Evolutionary conservation across 352 stramenopile species (phyloP).

Genomic region (Pythium plurisporium): DNA sequence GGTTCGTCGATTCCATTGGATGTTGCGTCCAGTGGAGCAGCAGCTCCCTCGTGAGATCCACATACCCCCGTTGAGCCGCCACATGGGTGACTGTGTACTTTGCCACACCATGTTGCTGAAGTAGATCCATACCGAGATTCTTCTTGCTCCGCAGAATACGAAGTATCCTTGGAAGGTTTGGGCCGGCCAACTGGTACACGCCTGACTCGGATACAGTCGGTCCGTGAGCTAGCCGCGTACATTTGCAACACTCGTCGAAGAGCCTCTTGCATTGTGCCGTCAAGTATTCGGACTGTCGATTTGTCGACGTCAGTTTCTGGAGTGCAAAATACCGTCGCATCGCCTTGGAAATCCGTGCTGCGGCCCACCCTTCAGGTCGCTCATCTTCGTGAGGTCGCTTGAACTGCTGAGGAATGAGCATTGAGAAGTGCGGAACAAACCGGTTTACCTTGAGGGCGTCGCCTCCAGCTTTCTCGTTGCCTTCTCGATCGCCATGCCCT

Average conservation of each 20-base stretch:
- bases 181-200: slow-evolving; percentile 55
- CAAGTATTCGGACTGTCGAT: slow-evolving; percentile 40
- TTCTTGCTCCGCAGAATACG: slow-evolving; percentile 51
- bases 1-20: slow-evolving; percentile 54
- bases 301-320: slow-evolving; percentile 34
- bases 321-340: slow-evolving; percentile 57
- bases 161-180: slow-evolving; percentile 61
- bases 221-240: slow-evolving; percentile 45
- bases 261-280: slow-evolving; percentile 58
- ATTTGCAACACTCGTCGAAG: slow-evolving; percentile 76
- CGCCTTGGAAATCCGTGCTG: slow-evolving; percentile 43
- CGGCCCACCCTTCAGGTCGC: slow-evolving; percentile 54
- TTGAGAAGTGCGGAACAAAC: slow-evolving; percentile 20
- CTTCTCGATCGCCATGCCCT: background rate
- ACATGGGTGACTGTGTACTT: slow-evolving; percentile 63
- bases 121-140: slow-evolving; percentile 51
- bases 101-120: slow-evolving; percentile 57
- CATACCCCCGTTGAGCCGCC: slow-evolving; percentile 68
- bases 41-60: slow-evolving; percentile 52
- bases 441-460: slow-evolving; percentile 6
- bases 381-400: slow-evolving; percentile 20
- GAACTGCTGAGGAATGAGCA: slow-evolving; percentile 40
- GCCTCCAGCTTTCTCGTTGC: background rate
- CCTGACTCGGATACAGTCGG: slow-evolving; percentile 51
- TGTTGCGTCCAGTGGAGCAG: slow-evolving; percentile 52